Conservation (phyloP, 305 asterid genomes). For the Solanum hybrid region DNA sequence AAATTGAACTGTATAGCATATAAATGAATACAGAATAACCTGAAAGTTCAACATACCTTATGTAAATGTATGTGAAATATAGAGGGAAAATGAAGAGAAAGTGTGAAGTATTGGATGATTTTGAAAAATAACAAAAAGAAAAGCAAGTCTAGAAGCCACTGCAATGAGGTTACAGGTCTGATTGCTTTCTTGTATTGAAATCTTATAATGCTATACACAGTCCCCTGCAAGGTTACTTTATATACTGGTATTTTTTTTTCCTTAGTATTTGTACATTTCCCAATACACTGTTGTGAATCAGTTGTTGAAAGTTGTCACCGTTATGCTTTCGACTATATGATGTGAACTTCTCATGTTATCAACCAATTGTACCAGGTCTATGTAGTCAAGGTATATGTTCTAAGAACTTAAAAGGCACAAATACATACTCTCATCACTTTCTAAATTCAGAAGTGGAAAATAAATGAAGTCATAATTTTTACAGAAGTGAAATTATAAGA, state of each 20-base stretch:
- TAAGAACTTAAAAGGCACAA: background rate
- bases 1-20: no score
- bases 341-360: background rate
- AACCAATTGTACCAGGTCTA: background rate
- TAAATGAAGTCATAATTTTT: background rate
- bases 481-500: background rate
- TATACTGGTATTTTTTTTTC: no score
- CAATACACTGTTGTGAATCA: no score
- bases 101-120: no score
- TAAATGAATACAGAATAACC: no score
- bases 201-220: background rate
- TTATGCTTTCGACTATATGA: background rate
- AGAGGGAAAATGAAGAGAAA: no score
- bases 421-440: background rate
- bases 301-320: no score
- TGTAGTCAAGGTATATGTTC: background rate
- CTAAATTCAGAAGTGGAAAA: background rate
- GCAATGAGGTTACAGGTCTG: background rate
- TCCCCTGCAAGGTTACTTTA: background rate
- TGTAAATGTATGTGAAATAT: no score
- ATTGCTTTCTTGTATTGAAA: background rate
- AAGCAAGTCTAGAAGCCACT: no score
- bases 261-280: no score
- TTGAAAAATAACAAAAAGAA: no score
- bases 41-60: no score